phyloP scores from a whole-genome alignment of 2,329 filamentous ascomycete genomes.

The Aplosporella prunicola region DNA sequence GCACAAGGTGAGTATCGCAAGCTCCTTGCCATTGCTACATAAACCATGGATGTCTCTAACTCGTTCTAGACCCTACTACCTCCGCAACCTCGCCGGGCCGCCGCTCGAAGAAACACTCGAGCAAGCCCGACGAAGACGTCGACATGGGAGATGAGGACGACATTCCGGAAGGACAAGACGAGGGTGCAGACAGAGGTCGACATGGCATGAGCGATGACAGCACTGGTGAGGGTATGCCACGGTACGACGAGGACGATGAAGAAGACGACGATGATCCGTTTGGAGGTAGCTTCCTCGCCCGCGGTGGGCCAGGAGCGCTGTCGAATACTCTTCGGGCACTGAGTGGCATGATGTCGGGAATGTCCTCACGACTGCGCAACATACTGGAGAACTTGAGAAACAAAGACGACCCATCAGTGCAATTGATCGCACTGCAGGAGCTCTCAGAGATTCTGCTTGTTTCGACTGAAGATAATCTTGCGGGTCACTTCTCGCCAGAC shows the following conservation, averaged over 20 bases:
- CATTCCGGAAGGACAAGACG: conserved; percentile 44
- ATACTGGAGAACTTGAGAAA: conserved; percentile 54
- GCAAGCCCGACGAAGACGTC: conserved; percentile 52
- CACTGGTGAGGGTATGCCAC: conserved; percentile 52
- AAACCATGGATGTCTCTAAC: conserved; percentile 13
- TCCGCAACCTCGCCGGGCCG: conserved; percentile 23
- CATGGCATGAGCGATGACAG: conserved; percentile 43
- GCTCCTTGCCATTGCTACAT: conserved; percentile 7
- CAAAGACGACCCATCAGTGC: conserved; percentile 76
- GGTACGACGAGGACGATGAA: conserved; percentile 41
- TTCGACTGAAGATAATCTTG: conserved; percentile 92
- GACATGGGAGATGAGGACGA: conserved; percentile 58
- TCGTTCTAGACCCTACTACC: conserved; percentile 13
- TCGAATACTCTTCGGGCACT: conserved; percentile 77
- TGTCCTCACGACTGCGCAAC: conserved; percentile 65
- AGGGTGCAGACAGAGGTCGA: conserved; percentile 20
- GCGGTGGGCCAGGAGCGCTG: conserved; percentile 54
- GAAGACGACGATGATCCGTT: conserved; percentile 55
- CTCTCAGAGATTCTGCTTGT: conserved; percentile 87
- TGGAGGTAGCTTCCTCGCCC: conserved; percentile 55
- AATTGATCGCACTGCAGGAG: conserved; percentile 86
- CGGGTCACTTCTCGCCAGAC: conserved; percentile 90
- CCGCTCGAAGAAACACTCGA: conserved; percentile 23
- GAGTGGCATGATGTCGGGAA: conserved; percentile 83
- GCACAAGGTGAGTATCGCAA: conserved; percentile 39